Base-by-base conservation (phyloP, 2,329 filamentous ascomycete genomes). In the Hypoxylon sp. region DNA sequence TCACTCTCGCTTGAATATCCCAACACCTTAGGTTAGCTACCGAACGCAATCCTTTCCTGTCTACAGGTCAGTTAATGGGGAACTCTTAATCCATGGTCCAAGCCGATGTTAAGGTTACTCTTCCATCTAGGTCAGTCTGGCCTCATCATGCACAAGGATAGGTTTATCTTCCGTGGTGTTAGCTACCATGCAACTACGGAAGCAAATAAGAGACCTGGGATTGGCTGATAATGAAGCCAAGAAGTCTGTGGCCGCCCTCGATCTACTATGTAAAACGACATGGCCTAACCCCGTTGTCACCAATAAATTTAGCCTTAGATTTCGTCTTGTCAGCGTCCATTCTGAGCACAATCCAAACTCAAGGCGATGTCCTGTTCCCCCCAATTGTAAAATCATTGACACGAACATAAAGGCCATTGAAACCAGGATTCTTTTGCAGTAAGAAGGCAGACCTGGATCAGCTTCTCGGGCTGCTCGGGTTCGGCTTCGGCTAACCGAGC, bases 41-140 rank as follows among this genome's bases (percentile, higher is more conserved):
- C n/a, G 14, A 33, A 55, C 59, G n/a, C 33, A 24, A 48, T 40
- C 46, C 28, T 38, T 59, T 48, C 9, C 44, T 40, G 16, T 66
- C 42, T 30, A 28, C 22, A 56, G 36, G 49, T 55, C 53, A 64
- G 44, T 56, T 32, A 48, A 66, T 61, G 40, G 38, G 38, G 16
- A 48, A 58, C 36, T 60, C 32, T 64, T 61, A 46, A 46, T 50
- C 24, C 51, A 45, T 42, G 28, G 33, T 32, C 46, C 52, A 24
- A 64, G 44, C 60, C 63, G 64, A 65, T 61, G 33, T 57, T 40
- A 32, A 57, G 53, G 65, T 56, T 57, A 62, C 58, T n/a, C 53
- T 65, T 65, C 61, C 54, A 65, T 62, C 60, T 61, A 66, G 60
- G 59, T 57, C 45, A 66, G 55, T 55, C 46, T 59, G 32, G 40